These are phyloP conservation scores for Rubia yunnanensis DNA, from an alignment of 257 asterid genomes.

Conservation along the genomic window DNA sequence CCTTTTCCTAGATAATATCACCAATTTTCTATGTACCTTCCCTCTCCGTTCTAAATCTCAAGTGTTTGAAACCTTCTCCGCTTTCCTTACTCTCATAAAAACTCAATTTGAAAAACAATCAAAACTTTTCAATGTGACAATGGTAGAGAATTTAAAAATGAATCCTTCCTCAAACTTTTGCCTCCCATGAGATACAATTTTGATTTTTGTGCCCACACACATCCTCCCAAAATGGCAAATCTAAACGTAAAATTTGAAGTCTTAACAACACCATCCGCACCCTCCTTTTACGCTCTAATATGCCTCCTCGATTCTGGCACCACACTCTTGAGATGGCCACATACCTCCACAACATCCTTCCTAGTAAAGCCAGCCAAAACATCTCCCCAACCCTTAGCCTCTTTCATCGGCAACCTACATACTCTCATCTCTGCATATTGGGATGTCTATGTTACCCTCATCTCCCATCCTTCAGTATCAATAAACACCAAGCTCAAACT, in stretches of 20 bases:
- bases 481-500: conserved; percentile 1
- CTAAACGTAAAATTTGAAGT: neutral
- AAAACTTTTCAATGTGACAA: conserved; percentile 11
- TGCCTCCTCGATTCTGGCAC: neutral
- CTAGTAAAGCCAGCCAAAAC: neutral
- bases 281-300: neutral
- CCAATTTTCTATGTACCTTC: neutral
- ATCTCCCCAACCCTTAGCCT: neutral
- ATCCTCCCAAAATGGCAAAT: neutral
- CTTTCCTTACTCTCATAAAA: neutral
- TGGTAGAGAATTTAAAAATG: neutral
- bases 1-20: neutral
- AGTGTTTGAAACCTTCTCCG: neutral
- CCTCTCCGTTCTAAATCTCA: conserved; percentile 2
- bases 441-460: neutral
- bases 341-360: neutral
- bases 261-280: neutral
- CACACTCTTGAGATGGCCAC: no score
- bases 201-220: conserved; percentile 3
- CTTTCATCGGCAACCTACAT: neutral
- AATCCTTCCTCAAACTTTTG: neutral
- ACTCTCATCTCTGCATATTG: no score
- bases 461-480: neutral
- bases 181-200: neutral
- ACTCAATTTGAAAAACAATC: conserved; percentile 3